Percentiles rank a stretch among this genome's conserved stretches.
Conservation (phyloP, 371 early-diverging fungal species). For the Fennellomyces sp. region DNA sequence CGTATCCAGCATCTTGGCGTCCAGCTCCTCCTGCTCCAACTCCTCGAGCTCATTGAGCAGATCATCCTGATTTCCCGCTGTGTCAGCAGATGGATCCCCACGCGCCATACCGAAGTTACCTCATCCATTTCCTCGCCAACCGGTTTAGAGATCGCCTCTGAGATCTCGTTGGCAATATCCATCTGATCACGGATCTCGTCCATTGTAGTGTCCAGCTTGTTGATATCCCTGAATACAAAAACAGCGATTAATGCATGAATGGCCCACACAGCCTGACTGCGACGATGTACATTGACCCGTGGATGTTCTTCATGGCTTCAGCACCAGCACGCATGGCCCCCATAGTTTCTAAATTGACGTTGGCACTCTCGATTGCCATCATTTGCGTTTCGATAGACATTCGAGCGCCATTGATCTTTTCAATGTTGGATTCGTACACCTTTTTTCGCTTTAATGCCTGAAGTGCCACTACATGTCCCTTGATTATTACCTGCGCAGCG, state of each 20-base stretch:
- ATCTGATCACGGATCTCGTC: conserved; percentile 98
- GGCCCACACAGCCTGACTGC: too few relatives aligned
- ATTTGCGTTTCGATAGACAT: conserved; percentile 95
- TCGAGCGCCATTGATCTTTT: conserved; percentile 86
- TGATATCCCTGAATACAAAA: conserved; percentile 72
- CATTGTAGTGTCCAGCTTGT: conserved; percentile 95
- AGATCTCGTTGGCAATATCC: conserved; percentile 95
- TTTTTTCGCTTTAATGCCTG: conserved; percentile 96
- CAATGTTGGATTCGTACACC: conserved; percentile 83
- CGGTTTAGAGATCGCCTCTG: conserved; percentile 92
- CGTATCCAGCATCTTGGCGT: conserved; percentile 83
- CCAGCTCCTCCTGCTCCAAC: conserved; percentile 93
- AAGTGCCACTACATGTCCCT: conserved; percentile 69
- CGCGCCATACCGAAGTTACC: too few relatives aligned
- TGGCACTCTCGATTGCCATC: conserved; percentile 96
- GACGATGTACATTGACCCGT: conserved; percentile 83
- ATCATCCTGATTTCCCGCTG: conserved; percentile 67
- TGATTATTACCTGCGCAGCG: too few relatives aligned
- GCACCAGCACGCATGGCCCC: conserved; percentile 95
- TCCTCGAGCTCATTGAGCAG: conserved; percentile 90
- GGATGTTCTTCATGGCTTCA: conserved; percentile 93
- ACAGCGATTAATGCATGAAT: not conserved
- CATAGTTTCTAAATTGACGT: conserved; percentile 95
- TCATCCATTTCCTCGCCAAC: conserved; percentile 92
- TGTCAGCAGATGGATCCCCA: too few relatives aligned